These are phyloP conservation scores for Camellia japonica DNA, from an alignment of 148 eudicot species.

Conservation along the genomic window DNA sequence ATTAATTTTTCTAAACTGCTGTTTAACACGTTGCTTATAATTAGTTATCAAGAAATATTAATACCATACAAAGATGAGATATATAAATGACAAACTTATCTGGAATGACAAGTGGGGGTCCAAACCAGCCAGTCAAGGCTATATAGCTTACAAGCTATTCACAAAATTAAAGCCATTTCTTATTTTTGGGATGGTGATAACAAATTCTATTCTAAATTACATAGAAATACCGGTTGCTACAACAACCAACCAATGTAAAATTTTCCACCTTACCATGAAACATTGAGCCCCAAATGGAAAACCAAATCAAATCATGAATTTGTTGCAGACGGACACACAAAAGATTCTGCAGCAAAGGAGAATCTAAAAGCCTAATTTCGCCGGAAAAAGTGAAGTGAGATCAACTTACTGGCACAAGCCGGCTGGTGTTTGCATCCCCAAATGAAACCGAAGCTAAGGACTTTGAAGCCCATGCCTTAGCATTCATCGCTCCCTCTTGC, in stretches of 20 bases:
- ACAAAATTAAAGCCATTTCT: background rate
- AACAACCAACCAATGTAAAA: background rate
- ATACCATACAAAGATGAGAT: background rate
- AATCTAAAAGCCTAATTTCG: background rate
- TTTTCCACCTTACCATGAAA: slow-evolving; percentile 4
- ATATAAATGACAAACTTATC: background rate
- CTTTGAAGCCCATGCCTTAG: slow-evolving; percentile 91
- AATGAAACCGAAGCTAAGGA: slow-evolving; percentile 83
- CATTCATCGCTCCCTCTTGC: slow-evolving; percentile 84
- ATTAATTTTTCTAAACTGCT: too few relatives aligned
- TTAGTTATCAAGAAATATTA: background rate
- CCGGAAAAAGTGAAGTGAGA: background rate
- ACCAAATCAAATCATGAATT: background rate
- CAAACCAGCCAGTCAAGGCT: background rate
- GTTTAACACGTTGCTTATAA: background rate
- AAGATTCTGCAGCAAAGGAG: background rate
- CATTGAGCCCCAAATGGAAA: slow-evolving; percentile 4
- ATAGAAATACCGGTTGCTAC: slow-evolving; percentile 5
- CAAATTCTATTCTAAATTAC: slow-evolving; percentile 24
- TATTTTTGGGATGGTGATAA: slow-evolving; percentile 4
- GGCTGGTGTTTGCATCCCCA: slow-evolving; percentile 69
- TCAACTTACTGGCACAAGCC: slow-evolving; percentile 36
- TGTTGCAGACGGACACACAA: background rate
- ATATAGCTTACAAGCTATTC: background rate
- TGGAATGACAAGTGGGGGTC: background rate